These are phyloP conservation scores for Paramecium caudatum DNA, from an alignment of 73 alveolate species.

Conservation along the genomic window DNA sequence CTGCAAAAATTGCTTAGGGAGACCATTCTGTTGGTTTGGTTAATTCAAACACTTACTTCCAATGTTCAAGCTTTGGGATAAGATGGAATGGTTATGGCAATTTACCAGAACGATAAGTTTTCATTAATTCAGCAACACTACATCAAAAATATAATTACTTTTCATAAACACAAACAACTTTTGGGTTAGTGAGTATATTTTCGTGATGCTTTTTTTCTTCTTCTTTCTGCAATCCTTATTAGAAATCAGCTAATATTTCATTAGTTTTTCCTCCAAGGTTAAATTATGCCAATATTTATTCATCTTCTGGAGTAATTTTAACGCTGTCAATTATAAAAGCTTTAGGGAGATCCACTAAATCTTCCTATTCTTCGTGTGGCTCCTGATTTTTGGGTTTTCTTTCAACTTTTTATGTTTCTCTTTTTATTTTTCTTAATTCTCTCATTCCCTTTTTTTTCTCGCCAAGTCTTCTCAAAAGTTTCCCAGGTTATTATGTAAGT, in stretches of 20 bases:
- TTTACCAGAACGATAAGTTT: constrained; percentile 91
- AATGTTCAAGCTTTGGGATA: constrained; percentile 91
- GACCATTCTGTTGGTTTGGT: constrained; percentile 97
- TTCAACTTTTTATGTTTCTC: neutral
- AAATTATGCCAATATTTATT: constrained; percentile 63
- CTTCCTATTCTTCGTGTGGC: constrained; percentile 6
- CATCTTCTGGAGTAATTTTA: constrained; percentile 75
- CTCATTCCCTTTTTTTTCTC: constrained; percentile 55
- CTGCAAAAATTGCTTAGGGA: constrained; percentile 92
- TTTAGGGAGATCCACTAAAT: neutral
- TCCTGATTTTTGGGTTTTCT: neutral
- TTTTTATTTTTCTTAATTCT: constrained; percentile 19
- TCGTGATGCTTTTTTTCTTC: constrained; percentile 65
- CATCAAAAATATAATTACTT: neutral
- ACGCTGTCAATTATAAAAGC: constrained; percentile 8
- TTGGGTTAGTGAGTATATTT: constrained; percentile 84
- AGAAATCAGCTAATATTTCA: constrained; percentile 52
- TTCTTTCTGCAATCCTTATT: constrained; percentile 51
- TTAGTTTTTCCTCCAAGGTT: constrained; percentile 41
- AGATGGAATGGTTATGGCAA: constrained; percentile 94
- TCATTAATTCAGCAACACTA: constrained; percentile 89
- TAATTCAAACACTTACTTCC: constrained; percentile 95
- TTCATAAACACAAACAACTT: constrained; percentile 92
- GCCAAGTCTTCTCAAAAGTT: neutral
- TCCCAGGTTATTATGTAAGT: constrained; percentile 58